Evolutionary conservation across 176 grass and related monocot species (phyloP), one percentile per base, ranked within the genome.

Genomic region (Microstegium vimineum): DNA sequence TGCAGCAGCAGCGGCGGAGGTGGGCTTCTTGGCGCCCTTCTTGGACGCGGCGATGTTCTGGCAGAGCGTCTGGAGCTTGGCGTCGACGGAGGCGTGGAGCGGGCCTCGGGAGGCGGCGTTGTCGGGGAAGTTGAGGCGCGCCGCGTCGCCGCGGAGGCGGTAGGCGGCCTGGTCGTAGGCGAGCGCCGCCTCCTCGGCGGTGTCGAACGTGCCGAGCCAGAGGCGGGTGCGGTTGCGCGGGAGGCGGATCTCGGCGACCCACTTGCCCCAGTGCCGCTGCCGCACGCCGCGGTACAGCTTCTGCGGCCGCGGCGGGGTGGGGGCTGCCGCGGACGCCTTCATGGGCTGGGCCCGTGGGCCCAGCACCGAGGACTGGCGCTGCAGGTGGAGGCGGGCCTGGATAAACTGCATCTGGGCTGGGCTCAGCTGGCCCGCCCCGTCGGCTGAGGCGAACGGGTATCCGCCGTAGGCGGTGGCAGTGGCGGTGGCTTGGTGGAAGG

Each of bases 161-260:
- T 85, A 91, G 1, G 90, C 90, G 7, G 90, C 90, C 73, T 85
- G 82, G 86, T 91, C 90, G 78, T 91, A 91, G 73, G 90, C 78
- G 18, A 91, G 77, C 14, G 56, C 73, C 6, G 80, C 86, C 84
- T 87, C 92, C 84, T 94, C 92, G 17, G 92, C 92, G 26, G 87
- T 94, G 87, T 94, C 92, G 78, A 94, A 94, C 74, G 92, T 94
- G 78, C 92, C 92, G 84, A 94, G 92, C 92, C 92, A 94, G 75
- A 94, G 92, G 57, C 92, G 87, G 62, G 89, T 91, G 31, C 92
- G 92, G 87, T 92, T 90, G 34, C 87, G 87, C 27, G 92, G 92
- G 40, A 91, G 89, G 23, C 92, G 89, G 81, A 94, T 94, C 92
- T 94, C 89, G 36, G 92, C 92, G 31, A 94, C 92, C 92, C 92